Base-by-base conservation (phyloP, 164 flowering plant genomes). In the Amborella trichopoda region DNA sequence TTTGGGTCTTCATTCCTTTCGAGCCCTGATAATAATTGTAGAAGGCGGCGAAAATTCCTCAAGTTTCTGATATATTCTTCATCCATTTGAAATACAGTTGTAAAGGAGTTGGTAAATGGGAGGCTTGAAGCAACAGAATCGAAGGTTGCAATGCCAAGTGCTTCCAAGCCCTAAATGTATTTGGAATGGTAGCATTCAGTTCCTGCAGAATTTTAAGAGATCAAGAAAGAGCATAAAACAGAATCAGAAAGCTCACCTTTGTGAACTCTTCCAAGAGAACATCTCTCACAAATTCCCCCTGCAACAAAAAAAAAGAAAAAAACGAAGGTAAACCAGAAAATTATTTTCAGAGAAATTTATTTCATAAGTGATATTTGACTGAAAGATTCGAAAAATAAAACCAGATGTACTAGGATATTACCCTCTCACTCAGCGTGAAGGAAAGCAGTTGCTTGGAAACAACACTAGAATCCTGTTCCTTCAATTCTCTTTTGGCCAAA, bases 211-310 rank as follows among this genome's bases (percentile, higher is more conserved):
- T n/a, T n/a, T n/a, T n/a, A n/a, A n/a, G n/a, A n/a, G n/a, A n/a
- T n/a, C n/a, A n/a, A n/a, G n/a, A n/a, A 10, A 50, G 0, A 26
- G 10, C 4, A 34, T 1, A 14, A n/a, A 26, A 11, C 8, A 24
- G 27, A 43, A 16, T 20, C 42, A 38, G 46, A 34, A 23, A 27
- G 4, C n/a, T 17, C 62, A 83, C 98, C 94, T 91, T 91, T n/a
- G 88, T 74, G 48, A 82, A 48, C 69, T 91, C 96, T 50, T 83
- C 70, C 54, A 86, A 67, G 54, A 91, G 75, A 58, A 84, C 72
- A 57, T 91, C 90, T 68, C 84, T 78, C 61, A 91, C 77, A 67
- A 83, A 86, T 23, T 77, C 66, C 41, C 93, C 98, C 96, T 91
- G 90, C 53, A 45, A 63, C 58, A 46, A 17, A 21, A 32, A 38